Evolutionary conservation across 2,329 filamentous ascomycete species (phyloP).

Genomic region (Ophiostoma ips): DNA sequence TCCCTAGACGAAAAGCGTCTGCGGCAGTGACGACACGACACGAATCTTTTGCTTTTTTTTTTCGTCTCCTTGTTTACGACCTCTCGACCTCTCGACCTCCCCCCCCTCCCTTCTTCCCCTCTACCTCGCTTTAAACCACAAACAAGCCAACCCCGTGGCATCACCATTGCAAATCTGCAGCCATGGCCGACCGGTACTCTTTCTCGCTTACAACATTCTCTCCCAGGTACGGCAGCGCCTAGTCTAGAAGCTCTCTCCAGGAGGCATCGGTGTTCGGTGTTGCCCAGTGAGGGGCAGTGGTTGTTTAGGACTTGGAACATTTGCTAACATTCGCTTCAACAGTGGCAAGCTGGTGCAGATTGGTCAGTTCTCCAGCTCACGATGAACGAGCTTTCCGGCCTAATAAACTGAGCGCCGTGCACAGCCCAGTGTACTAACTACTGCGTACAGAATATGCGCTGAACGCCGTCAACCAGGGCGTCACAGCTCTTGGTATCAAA

Average conservation of each 20-base stretch:
- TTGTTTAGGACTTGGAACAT: not conserved
- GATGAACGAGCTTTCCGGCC: not conserved
- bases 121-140: not conserved
- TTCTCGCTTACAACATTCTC: constrained; percentile 99
- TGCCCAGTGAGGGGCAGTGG: not conserved
- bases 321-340: constrained; percentile 3
- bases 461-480: constrained; percentile 97
- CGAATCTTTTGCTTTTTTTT: not conserved
- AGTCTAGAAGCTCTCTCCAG: not conserved
- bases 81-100: not conserved
- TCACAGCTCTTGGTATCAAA: constrained; percentile 97
- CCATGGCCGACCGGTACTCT: constrained; percentile 96
- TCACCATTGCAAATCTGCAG: constrained; percentile 15
- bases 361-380: constrained; percentile 32
- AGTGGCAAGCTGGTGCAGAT: constrained; percentile 99
- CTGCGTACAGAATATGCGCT: constrained; percentile 74
- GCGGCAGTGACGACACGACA: not conserved
- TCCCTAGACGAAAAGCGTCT: not conserved
- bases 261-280: not conserved
- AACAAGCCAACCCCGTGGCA: not conserved
- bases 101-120: not conserved
- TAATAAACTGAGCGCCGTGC: too few relatives aligned
- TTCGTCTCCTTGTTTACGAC: not conserved
- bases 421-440: not conserved
- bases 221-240: constrained; percentile 58